Conservation (phyloP, 768 basidiomycete species). For the Hortiboletus flavorubellus region DNA sequence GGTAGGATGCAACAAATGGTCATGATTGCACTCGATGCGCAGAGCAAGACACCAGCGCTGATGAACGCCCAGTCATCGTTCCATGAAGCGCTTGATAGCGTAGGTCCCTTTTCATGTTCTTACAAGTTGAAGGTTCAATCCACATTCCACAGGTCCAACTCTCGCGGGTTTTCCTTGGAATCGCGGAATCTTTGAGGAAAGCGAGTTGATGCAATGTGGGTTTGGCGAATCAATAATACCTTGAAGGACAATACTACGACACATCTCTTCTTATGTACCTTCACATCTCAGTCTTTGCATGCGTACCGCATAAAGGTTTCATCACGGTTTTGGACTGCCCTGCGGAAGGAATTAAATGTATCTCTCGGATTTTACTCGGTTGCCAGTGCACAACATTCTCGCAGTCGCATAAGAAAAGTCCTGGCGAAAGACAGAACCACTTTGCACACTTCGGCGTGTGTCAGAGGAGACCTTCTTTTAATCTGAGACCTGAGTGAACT, state of each 20-base stretch:
- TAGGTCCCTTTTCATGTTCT: conserved; percentile 19
- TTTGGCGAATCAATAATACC: too few relatives aligned
- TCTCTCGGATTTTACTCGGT: neutral
- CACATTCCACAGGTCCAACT: conserved; percentile 40
- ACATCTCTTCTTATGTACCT: neutral
- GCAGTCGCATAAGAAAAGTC: too few relatives aligned
- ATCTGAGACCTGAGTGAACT: too few relatives aligned
- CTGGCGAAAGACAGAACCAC: too few relatives aligned
- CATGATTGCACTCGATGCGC: conserved; percentile 45
- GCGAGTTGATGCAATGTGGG: conserved; percentile 35
- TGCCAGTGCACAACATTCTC: too few relatives aligned
- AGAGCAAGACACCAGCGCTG: conserved; percentile 32
- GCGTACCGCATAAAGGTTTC: neutral
- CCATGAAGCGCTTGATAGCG: conserved; percentile 48
- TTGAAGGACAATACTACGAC: neutral
- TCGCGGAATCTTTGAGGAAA: conserved; percentile 54
- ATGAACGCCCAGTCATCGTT: conserved; percentile 41
- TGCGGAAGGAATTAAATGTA: neutral
- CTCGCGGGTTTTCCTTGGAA: conserved; percentile 51
- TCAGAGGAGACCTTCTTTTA: too few relatives aligned
- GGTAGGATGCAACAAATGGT: too few relatives aligned
- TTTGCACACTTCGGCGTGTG: too few relatives aligned
- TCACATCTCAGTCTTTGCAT: neutral
- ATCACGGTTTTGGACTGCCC: neutral
- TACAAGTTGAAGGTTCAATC: neutral